Base-by-base conservation (phyloP, 1,139 yeast genomes). In the Nakaseomyces kungkrabaensis region DNA sequence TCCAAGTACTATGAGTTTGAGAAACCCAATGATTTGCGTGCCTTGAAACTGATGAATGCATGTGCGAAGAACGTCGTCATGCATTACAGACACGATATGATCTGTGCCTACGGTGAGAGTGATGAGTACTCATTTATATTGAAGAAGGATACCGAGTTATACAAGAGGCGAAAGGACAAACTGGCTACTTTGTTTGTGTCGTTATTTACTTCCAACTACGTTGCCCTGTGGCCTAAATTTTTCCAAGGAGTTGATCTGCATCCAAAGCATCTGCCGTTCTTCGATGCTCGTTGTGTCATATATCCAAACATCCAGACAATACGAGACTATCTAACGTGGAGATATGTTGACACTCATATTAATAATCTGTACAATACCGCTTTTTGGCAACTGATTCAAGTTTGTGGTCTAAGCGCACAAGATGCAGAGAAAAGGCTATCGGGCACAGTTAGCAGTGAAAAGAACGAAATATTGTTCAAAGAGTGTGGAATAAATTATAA, bases 291-390 rank as follows among this genome's bases (percentile, higher is more conserved):
- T 45, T 95, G 95, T 1, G 95, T 92, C 10, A 70, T 81, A 2
- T 92, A 92, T 59, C 99, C 99, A 0, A 78, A 76, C 50, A 58
- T 71, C 29, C 61, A 70, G 8, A 71, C 74, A 1, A 73, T 90
- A 1, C 72, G 86, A 49, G 97, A 92, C 65, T 94, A 94, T 63
- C 77, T 94, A 55, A 72, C 85, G 50, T 94, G 99, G 99, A 74
- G 99, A 58, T 97, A 88, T 64, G 98, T 85, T 1, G 99, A 92
- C 64, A 92, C 98, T 51, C 98, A 92, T 68, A 92, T 92, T 51
- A 92, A 92, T 65, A 92, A 92, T 64, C 69, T 94, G 54, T 94
- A 90, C 72, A 92, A 92, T 62, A 94, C 99, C 0, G 73, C 89
- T 0, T 94, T 92, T 63, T 92, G 99, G 99, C 74, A 81, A 6